A percentile compares a stretch with the other conserved stretches of the same genome.
Evolutionary conservation across 1,139 yeast species (phyloP).

Genomic region (Yamadazyma pseudoaaseri): DNA sequence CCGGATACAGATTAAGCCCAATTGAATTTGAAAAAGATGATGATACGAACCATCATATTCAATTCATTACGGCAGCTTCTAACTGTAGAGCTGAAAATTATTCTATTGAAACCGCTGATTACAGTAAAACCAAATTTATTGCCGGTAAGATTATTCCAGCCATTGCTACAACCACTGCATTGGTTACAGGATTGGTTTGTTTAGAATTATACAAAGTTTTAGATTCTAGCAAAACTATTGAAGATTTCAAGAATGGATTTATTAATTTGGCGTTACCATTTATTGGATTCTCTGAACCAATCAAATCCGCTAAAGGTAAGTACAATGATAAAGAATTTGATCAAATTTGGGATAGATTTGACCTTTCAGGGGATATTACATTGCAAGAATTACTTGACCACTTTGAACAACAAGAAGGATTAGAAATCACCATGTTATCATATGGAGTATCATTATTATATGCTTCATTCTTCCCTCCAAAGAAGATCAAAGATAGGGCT

Average conservation of each 20-base stretch:
- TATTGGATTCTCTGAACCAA: constrained; percentile 95
- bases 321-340: constrained; percentile 82
- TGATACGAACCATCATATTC: constrained; percentile 93
- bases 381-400: constrained; percentile 72
- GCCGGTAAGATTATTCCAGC: constrained; percentile 98
- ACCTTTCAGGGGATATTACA: constrained; percentile 73
- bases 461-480: constrained; percentile 92
- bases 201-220: constrained; percentile 89
- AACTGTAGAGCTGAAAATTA: constrained; percentile 94
- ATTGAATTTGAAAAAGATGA: constrained; percentile 98
- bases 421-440: constrained; percentile 87
- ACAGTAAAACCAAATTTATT: constrained; percentile 73
- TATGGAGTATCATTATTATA: constrained; percentile 86
- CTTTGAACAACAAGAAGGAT: constrained; percentile 78
- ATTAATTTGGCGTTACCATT: constrained; percentile 93
- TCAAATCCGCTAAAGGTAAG: constrained; percentile 76
- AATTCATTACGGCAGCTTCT: constrained; percentile 95
- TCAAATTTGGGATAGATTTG: constrained; percentile 94
- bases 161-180: constrained; percentile 96
- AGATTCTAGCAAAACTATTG: constrained; percentile 69
- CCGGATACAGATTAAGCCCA: constrained; percentile 81
- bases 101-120: constrained; percentile 76
- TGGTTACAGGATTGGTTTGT: constrained; percentile 93
- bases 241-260: constrained; percentile 91
- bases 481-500: constrained; percentile 79